These are phyloP conservation scores for Acanthamoeba royreba DNA, from an alignment of 208 protist genomes.

Conservation along the genomic window DNA sequence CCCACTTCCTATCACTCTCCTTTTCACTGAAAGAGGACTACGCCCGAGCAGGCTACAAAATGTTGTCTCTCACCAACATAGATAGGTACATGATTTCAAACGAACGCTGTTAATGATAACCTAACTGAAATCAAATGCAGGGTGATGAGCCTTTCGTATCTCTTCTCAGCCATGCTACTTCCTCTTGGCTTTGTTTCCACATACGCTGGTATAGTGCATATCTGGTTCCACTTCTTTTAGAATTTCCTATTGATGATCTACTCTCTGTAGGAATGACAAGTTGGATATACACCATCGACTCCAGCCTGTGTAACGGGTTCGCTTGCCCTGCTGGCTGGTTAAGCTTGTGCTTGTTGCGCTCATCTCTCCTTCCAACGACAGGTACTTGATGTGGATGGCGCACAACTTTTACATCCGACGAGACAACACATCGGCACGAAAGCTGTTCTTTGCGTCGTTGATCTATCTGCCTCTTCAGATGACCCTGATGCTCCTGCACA, in stretches of 20 bases:
- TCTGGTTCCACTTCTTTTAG: too few species aligned
- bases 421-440: background rate
- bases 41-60: constrained; percentile 51
- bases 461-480: constrained; percentile 20
- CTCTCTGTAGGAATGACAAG: too few species aligned
- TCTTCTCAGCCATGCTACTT: background rate
- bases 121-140: background rate
- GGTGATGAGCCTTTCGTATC: background rate
- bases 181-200: background rate
- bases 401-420: background rate
- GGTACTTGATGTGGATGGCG: background rate
- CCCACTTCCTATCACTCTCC: constrained; percentile 62
- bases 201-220: background rate
- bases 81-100: background rate
- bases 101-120: too few species aligned
- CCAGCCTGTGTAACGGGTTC: background rate
- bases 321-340: background rate
- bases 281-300: background rate
- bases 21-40: constrained; percentile 54
- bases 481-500: constrained; percentile 25
- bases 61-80: constrained; percentile 49
- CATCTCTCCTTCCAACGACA: background rate
- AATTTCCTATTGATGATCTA: too few species aligned
- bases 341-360: background rate
- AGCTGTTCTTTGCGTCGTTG: constrained; percentile 19